These are phyloP conservation scores for Claviceps purpurea DNA, from an alignment of 2,329 filamentous ascomycete species.

Conservation along the genomic window DNA sequence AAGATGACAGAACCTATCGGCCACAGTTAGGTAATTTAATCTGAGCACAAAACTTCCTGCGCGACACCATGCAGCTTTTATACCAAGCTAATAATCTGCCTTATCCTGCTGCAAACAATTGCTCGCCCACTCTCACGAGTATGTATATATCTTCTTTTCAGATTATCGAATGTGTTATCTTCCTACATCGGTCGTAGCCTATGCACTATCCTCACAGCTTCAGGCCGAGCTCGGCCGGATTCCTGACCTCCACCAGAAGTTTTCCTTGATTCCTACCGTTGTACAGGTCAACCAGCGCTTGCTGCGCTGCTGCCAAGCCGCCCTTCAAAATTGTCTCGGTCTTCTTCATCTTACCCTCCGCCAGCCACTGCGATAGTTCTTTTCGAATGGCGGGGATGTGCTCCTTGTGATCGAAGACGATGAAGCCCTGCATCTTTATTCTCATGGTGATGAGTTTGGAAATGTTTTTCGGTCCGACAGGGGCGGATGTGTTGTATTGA, in stretches of 20 bases:
- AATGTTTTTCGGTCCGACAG: slow-evolving; percentile 43
- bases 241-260: slow-evolving; percentile 42
- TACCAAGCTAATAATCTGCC: too few relatives aligned
- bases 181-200: too few relatives aligned
- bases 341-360: slow-evolving; percentile 57
- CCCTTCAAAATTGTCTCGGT: slow-evolving; percentile 59
- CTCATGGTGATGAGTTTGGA: slow-evolving; percentile 38
- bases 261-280: slow-evolving; percentile 58
- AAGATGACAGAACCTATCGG: too few relatives aligned
- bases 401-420: slow-evolving; percentile 53
- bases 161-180: too few relatives aligned
- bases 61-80: too few relatives aligned
- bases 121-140: too few relatives aligned
- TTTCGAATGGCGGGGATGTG: slow-evolving; percentile 44
- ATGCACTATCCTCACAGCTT: slow-evolving; percentile 9
- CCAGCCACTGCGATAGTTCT: slow-evolving; percentile 54
- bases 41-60: too few relatives aligned
- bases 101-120: too few relatives aligned
- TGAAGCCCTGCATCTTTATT: slow-evolving; percentile 56
- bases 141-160: too few relatives aligned
- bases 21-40: too few relatives aligned
- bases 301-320: slow-evolving; percentile 50
- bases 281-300: slow-evolving; percentile 51
- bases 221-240: slow-evolving; percentile 6
- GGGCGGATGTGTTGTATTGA: slow-evolving; percentile 48